Percentiles rank a stretch among this genome's conserved stretches.
Evolutionary conservation across 306 rosid genomes (phyloP).

Genomic region (Prinsepia uniflora): DNA sequence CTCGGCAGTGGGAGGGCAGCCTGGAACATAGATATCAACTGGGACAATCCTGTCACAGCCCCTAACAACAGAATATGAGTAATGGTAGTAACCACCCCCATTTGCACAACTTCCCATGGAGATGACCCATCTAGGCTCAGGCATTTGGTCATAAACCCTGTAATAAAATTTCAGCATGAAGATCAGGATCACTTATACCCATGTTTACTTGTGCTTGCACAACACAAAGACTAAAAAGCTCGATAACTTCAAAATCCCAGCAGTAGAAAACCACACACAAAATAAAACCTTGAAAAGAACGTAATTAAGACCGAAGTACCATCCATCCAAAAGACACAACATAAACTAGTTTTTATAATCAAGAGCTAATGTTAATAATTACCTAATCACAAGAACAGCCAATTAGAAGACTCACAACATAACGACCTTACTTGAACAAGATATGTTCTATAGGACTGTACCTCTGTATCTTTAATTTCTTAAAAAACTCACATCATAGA

Average conservation of each 20-base stretch:
- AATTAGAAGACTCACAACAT: too few relatives aligned
- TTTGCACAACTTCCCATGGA: constrained; percentile 99
- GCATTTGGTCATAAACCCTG: constrained; percentile 99
- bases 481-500: too few relatives aligned
- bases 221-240: background rate
- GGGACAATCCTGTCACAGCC: constrained; percentile 98
- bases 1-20: constrained; percentile 99
- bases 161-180: constrained; percentile 17
- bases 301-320: background rate
- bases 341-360: background rate
- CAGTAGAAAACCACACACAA: background rate
- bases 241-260: background rate
- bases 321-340: background rate
- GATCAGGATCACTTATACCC: background rate
- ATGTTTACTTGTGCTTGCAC: background rate
- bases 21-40: constrained; percentile 92
- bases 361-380: background rate
- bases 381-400: too few relatives aligned
- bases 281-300: background rate
- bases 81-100: constrained; percentile 99
- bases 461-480: too few relatives aligned
- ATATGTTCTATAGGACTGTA: too few relatives aligned
- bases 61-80: constrained; percentile 87
- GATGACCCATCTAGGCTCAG: constrained; percentile 96
- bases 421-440: too few relatives aligned